Conservation (phyloP, 345 rosid genomes). For the Nephelium lappaceum region DNA sequence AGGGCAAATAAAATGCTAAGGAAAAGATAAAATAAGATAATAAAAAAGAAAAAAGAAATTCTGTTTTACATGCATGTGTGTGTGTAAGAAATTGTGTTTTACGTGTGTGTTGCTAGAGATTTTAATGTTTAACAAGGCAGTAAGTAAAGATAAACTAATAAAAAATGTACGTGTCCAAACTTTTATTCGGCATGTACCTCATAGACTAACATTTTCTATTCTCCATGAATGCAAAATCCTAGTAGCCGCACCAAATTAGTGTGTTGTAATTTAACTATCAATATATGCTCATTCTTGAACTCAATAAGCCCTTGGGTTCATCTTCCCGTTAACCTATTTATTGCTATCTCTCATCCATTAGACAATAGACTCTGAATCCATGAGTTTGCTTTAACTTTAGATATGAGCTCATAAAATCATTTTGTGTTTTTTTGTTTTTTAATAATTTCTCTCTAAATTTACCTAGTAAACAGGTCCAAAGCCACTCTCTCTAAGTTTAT, state of each 20-base stretch:
- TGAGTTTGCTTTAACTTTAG: neutral
- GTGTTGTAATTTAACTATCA: conserved; percentile 26
- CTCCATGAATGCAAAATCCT: conserved; percentile 19
- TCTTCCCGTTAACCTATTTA: conserved; percentile 21
- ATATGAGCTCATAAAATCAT: no score
- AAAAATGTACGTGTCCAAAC: conserved; percentile 22
- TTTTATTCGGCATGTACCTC: conserved; percentile 10
- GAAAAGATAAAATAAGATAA: no score
- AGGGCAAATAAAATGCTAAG: no score
- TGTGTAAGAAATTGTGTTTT: no score
- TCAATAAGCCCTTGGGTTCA: conserved; percentile 30
- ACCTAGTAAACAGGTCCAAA: conserved; percentile 20
- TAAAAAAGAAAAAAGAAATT: no score
- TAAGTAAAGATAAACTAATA: neutral
- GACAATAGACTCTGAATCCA: conserved; percentile 16
- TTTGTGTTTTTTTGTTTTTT: no score
- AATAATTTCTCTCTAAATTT: neutral
- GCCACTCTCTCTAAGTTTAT: neutral
- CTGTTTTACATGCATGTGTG: no score
- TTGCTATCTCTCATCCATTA: conserved; percentile 21
- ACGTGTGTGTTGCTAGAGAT: no score
- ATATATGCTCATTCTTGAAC: no score
- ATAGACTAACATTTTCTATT: conserved; percentile 26
- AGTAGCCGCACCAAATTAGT: conserved; percentile 23
- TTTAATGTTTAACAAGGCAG: no score